Base-by-base conservation (phyloP, 2,329 filamentous ascomycete genomes). In the Colletotrichum falcatum region DNA sequence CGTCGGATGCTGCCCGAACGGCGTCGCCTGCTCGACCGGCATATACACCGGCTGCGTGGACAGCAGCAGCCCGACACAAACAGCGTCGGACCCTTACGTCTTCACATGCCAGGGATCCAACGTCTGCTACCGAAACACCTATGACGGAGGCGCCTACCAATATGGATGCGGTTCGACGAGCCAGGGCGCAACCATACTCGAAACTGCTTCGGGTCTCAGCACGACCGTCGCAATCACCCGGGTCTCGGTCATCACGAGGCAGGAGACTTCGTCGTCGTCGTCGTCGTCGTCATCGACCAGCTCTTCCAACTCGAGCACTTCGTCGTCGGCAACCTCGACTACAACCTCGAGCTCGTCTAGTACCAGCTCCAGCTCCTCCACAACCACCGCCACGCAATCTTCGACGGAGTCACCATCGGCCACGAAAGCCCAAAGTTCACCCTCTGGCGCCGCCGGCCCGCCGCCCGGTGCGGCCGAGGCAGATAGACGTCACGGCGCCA, bases 11-110 rank as follows among this genome's bases (percentile, higher is more conserved):
- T 90, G 88, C 75, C 87, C 88, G 0, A 81, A 89, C 73, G 82
- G 81, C 18, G 77, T 77, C 18, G 74, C 82, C 8, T 90, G 88
- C 76, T 86, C 85, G 1, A 80, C 82, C 4, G 88, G 88, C 63
- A 84, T 90, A 48, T 90, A 84, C 76, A 90, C 88, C 2, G 83
- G 81, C 48, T 90, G 88, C 70, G 85, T 89, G 51, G 88, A 90
- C 74, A 75, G 75, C 61, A 85, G 84, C 73, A 87, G 83, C 65
- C 80, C 80, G 5, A 79, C 83, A 1, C 85, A 87, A 75, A 85
- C 83, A 3, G 85, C 83, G 65, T 79, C 84, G 64, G 84, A 90
- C 72, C 87, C 88, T 0, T 89, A 89, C 70, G 80, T 89, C 39
- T 89, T 81, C 74, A 88, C 87, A 12, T 90, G 88, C 76, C 72